These are phyloP conservation scores for Cornus suecica DNA, from an alignment of 148 eudicot genomes.

Conservation along the genomic window DNA sequence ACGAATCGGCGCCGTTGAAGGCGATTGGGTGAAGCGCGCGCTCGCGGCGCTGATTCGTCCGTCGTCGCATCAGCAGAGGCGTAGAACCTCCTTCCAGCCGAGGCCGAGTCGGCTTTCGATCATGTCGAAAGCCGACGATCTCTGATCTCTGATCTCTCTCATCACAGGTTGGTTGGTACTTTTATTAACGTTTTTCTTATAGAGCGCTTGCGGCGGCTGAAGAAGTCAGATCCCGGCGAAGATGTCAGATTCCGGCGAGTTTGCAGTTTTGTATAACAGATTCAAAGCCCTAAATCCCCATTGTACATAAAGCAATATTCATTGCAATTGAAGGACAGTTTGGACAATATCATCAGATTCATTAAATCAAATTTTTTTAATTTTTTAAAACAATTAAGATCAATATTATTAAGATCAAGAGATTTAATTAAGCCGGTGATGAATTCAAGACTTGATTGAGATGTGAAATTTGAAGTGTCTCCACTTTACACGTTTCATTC, in stretches of 20 bases:
- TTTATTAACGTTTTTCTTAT: neutral
- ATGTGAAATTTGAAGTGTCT: neutral
- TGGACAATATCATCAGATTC: neutral
- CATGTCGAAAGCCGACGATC: conserved; percentile 19
- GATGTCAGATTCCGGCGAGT: neutral
- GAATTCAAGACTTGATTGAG: neutral
- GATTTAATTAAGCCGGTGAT: neutral
- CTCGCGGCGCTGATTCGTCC: conserved; percentile 22
- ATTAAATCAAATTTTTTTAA: neutral
- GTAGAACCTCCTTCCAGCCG: conserved; percentile 13
- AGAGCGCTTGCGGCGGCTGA: neutral
- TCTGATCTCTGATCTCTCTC: neutral
- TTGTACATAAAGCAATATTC: conserved; percentile 7
- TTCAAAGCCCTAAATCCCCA: neutral
- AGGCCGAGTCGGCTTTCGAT: conserved; percentile 22
- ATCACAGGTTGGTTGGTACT: conserved; percentile 13
- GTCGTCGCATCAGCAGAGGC: conserved; percentile 23
- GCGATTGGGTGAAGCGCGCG: conserved; percentile 22
- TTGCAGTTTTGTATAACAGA: conserved; percentile 6
- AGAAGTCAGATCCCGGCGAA: neutral
- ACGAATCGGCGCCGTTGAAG: conserved; percentile 24
- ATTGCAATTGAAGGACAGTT: conserved; percentile 9
- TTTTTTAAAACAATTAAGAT: too few relatives aligned
- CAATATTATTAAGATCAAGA: neutral
- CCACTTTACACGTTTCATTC: neutral